Base-by-base conservation (phyloP, 306 rosid species). In the Corylus americana region DNA sequence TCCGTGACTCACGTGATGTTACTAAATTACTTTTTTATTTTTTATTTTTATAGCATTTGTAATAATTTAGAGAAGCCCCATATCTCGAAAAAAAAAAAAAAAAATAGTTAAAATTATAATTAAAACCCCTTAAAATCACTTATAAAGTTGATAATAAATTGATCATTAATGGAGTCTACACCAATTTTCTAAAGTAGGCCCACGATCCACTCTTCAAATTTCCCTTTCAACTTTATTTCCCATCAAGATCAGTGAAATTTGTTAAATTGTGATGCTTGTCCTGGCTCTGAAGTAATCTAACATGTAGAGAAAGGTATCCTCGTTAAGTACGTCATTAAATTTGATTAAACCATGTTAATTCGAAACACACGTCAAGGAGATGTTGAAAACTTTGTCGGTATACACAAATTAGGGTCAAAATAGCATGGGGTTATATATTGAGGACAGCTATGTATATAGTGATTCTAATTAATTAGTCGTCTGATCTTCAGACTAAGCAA, bases 401-500 rank as follows among this genome's bases (percentile, higher is more conserved):
- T 37, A 29, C 35, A 5, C 42, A 9, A 31, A 62, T 62, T 14
- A 63, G 45, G 42, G 20, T 31, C 44, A 63, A 7, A 57, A n/a
- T 20, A 20, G 63, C 31, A 8, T 8, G 63, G 63, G 11, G 39
- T 61, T 37, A 6, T 8, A 7, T 16, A 44, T 39, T 39, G 50
- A 37, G 9, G 48, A 67, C 71, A 67, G 71, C 71, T 39, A 39
- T 58, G 27, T 12, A 67, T 16, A 29, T 67, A 67, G 11, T 67
- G 71, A 17, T 67, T 67, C 71, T 31, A 31, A 31, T 31, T 31
- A 31, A 31, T 67, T 67, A 14, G 71, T 67, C 71, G 0, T 39
- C 39, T 22, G 39, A 35, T 35, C 44, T 67, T 42, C 71, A 67
- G 22, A 47, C 68, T 22, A 55, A 72, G 82, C 64, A 61, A 72